These are phyloP conservation scores for Amaranthus cruentus DNA, from an alignment of 148 eudicot genomes.

Conservation along the genomic window DNA sequence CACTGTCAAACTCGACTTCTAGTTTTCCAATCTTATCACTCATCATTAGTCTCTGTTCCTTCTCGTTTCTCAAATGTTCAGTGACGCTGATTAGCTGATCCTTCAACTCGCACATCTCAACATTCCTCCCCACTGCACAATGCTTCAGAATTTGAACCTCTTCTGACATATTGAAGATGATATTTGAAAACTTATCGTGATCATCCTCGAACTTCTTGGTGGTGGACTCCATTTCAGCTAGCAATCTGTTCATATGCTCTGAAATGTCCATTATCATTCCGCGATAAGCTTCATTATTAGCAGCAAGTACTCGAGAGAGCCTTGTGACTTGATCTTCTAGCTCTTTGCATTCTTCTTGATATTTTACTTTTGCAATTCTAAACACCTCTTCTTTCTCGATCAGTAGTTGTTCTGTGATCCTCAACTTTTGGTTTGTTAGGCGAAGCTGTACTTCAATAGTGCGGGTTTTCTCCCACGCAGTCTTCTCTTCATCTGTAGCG, in stretches of 20 bases:
- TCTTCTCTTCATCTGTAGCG: slow-evolving; percentile 59
- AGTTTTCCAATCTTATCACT: slow-evolving; percentile 34
- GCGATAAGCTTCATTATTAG: slow-evolving; percentile 46
- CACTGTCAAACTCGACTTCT: slow-evolving; percentile 30
- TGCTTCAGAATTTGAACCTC: slow-evolving; percentile 56
- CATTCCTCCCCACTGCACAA: slow-evolving; percentile 37
- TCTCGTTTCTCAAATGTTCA: slow-evolving; percentile 34
- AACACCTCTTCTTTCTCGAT: slow-evolving; percentile 57
- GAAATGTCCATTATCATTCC: slow-evolving; percentile 40
- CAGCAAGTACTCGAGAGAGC: slow-evolving; percentile 36
- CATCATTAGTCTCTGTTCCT: slow-evolving; percentile 28
- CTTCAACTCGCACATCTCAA: slow-evolving; percentile 39
- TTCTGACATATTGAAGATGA: slow-evolving; percentile 37
- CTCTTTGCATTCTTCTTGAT: slow-evolving; percentile 40
- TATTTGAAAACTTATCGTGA: slow-evolving; percentile 43
- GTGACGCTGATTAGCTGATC: slow-evolving; percentile 34
- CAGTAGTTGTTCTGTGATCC: slow-evolving; percentile 75
- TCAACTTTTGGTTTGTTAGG: slow-evolving; percentile 68
- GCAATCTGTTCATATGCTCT: slow-evolving; percentile 41
- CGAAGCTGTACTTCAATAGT: slow-evolving; percentile 72
- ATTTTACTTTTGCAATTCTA: slow-evolving; percentile 39
- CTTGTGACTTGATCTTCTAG: slow-evolving; percentile 41
- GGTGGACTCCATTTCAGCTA: slow-evolving; percentile 46
- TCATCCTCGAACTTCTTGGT: slow-evolving; percentile 65
- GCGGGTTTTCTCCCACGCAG: slow-evolving; percentile 54